phyloP scores from a whole-genome alignment of 495 filamentous ascomycete genomes.

The Alectoria sarmentosa region DNA sequence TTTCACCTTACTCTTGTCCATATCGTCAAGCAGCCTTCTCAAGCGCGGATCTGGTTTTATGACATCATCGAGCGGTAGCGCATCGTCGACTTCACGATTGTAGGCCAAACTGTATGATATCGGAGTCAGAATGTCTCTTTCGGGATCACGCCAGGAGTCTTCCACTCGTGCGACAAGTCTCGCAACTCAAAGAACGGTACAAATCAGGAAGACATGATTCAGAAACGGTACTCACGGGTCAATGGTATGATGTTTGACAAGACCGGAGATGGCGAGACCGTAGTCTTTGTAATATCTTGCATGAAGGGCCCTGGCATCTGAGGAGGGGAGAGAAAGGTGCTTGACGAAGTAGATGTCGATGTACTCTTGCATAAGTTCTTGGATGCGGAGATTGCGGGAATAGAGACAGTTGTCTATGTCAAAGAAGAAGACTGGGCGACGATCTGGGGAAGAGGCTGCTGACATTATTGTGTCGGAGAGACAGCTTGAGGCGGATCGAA shows the following conservation, averaged over 20 bases:
- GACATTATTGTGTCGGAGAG: not conserved
- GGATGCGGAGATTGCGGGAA: constrained; percentile 48
- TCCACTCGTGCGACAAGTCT: no score
- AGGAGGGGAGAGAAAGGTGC: constrained; percentile 62
- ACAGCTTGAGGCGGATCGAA: not conserved
- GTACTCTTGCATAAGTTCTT: constrained; percentile 64
- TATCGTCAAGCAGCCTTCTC: constrained; percentile 65
- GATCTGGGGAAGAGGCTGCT: constrained; percentile 4
- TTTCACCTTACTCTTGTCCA: constrained; percentile 73
- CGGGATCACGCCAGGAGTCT: no score
- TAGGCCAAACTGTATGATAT: no score
- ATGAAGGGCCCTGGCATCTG: constrained; percentile 77
- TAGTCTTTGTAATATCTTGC: constrained; percentile 91
- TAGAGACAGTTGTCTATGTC: constrained; percentile 96
- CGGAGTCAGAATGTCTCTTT: no score
- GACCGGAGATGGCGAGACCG: constrained; percentile 90
- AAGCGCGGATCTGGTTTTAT: constrained; percentile 70
- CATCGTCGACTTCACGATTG: constrained; percentile 91
- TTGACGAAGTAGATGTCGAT: constrained; percentile 78
- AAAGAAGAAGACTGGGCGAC: constrained; percentile 67
- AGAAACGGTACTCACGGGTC: no score
- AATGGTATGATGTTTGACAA: constrained; percentile 91
- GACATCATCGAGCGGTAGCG: constrained; percentile 77
- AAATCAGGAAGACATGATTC: no score
- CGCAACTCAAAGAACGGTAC: no score